Base-by-base conservation (phyloP, 2,329 filamentous ascomycete species). In the Metarhizium anisopliae region DNA sequence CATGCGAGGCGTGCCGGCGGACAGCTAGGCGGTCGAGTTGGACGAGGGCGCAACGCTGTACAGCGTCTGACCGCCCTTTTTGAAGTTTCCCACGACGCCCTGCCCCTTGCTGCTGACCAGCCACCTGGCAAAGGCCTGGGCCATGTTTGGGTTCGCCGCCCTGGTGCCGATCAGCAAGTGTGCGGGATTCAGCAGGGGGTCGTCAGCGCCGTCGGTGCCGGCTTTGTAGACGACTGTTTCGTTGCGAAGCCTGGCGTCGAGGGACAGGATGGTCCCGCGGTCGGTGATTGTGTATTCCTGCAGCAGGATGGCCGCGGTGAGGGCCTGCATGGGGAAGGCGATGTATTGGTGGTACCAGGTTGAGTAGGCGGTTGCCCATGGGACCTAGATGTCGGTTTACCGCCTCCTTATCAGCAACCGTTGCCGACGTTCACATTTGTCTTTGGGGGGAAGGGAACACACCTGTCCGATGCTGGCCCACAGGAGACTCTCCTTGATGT, bases 201-300 rank as follows among this genome's bases (percentile, higher is more conserved):
- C 72, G 4, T 65, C 60, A 2, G 65, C 64, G 1, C 68, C 59
- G 55, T 75, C 70, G 2, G 64, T 66, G 2, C 67, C 67, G 2
- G 67, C 63, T 55, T 67, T 72, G 61, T 70, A 74, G 51, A 76
- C 64, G 5, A 61, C 61, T 2, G 71, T 66, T 47, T 68, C 57
- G 40, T 71, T 67, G 4, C 66, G 62, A 10, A 76, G 56, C 1
- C 62, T 61, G 7, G 59, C 43, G 8, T 68, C 60, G 7, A 77
- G 60, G 3, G 73, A 73, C 2, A 77, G 62, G 35, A 70, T 74
- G 0, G 76, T 78, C 1, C 75, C 75, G 3, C 69, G 64, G 55
- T 79, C 75, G 0, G 74, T 77, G 51, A 78, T 64, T 0, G 74
- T 78, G 59, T 78, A 77, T 56, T 78, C 74, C 0, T 71, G 61